Evolutionary conservation across 345 rosid genomes (phyloP).

Genomic region (Rubroshorea leprosula): DNA sequence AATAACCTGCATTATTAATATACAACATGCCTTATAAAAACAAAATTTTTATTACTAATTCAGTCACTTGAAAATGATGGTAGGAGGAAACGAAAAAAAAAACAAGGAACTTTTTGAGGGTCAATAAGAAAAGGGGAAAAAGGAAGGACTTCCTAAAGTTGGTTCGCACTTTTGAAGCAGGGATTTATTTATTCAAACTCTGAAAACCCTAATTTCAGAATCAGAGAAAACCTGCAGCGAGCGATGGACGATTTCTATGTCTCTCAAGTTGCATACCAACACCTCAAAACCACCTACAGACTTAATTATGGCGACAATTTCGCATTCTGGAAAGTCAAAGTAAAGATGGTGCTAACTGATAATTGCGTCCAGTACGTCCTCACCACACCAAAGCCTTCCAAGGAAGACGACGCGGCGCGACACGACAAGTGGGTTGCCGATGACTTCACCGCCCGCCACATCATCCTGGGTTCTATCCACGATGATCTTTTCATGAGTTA

Average conservation of each 20-base stretch:
- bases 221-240: no score
- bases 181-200: no score
- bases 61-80: no score
- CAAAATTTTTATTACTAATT: no score
- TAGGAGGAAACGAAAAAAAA: no score
- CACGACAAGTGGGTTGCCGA: conserved; percentile 3
- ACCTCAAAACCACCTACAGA: neutral
- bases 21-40: no score
- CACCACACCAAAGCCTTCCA: conserved; percentile 1
- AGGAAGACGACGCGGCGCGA: neutral
- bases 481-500: neutral
- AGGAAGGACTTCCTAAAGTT: no score
- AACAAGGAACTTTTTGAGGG: no score
- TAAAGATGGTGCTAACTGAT: neutral
- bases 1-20: no score
- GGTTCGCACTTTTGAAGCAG: no score
- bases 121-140: no score
- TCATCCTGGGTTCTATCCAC: conserved; percentile 4
- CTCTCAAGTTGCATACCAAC: neutral
- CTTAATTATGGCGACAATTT: neutral
- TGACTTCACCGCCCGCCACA: conserved; percentile 4
- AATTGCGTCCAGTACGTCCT: neutral
- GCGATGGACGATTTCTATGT: neutral
- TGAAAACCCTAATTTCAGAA: no score
- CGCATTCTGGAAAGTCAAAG: neutral